These are phyloP conservation scores for Babesia sp. DNA, from an alignment of 169 alveolate species.

Conservation along the genomic window DNA sequence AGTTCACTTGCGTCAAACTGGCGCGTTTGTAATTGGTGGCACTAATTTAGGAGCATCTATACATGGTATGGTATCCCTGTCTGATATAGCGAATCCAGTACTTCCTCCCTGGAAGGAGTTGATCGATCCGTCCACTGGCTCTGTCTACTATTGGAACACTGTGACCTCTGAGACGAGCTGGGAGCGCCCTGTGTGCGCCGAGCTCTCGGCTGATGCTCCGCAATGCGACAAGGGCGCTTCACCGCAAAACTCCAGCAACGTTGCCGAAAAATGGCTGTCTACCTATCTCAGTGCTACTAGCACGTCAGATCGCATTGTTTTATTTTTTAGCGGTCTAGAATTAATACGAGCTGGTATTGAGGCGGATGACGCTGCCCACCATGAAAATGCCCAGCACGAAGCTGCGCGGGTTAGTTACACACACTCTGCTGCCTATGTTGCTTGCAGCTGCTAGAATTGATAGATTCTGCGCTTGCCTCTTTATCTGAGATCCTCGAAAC, in stretches of 20 bases:
- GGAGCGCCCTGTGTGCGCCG: slow-evolving; percentile 27
- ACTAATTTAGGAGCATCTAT: background rate
- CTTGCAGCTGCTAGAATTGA: slow-evolving; percentile 20
- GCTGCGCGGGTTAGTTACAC: slow-evolving; percentile 19
- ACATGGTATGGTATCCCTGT: background rate
- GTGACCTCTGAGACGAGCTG: slow-evolving; percentile 52
- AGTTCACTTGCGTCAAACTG: too few species aligned
- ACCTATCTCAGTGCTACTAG: background rate
- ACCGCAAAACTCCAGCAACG: background rate
- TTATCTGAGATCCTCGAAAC: slow-evolving; percentile 11
- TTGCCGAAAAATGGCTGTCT: slow-evolving; percentile 6
- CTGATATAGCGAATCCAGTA: background rate
- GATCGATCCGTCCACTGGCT: slow-evolving; percentile 45
- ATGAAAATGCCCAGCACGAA: background rate
- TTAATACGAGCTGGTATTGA: background rate
- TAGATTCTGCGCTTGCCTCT: slow-evolving; percentile 9
- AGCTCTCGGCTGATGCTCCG: background rate
- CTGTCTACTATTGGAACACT: slow-evolving; percentile 51
- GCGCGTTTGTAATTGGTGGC: background rate
- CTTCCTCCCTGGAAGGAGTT: slow-evolving; percentile 50
- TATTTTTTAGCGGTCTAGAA: slow-evolving; percentile 11
- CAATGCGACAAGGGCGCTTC: background rate
- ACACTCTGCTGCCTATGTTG: background rate
- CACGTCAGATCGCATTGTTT: background rate
- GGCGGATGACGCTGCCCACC: background rate